Base-by-base conservation (phyloP, 2,329 filamentous ascomycete species). In the Microdochium paspali region DNA sequence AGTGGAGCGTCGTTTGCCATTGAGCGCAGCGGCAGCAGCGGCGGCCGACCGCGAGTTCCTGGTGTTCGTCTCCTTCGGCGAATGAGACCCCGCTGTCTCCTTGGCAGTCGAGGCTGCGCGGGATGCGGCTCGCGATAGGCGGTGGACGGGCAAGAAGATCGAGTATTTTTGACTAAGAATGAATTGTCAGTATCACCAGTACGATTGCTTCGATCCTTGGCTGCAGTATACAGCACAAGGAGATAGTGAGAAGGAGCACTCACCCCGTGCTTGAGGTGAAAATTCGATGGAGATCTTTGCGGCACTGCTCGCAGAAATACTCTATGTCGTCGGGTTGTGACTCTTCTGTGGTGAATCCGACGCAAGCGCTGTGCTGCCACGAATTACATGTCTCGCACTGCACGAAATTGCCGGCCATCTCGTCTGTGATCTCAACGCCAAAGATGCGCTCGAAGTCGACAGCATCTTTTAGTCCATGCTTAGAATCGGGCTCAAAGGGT, bases 351-450 rank as follows among this genome's bases (percentile, higher is more conserved):
- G 95, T 90, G 60, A 98, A 95, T 51, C 93, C 91, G 50, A 98
- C 91, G 62, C 93, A 98, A 51, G 90, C 91, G 59, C 93, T 93
- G 64, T 98, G 93, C 66, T 98, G 93, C 93, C 91, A 98, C 53
- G 97, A 93, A 64, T 95, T 94, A 74, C 93, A 98, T 54, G 87
- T 76, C 68, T 97, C 93, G 77, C 93, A 98, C 72, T 97, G 91
- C 55, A 98, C 90, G 68, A 96, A 98, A 67, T 97, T 85, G 46
- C 90, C 91, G 42, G 91, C 93, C 55, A 91, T 77, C 54, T 97
- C 91, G 59, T 95, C 90, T 26, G 83, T 80, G 53, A 88, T 74
- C 53, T 82, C 70, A 69, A 82, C 69, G 64, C 74, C 66, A 65
- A 76, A 67, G 69, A 81, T 69, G 63, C 76, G 67, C 57, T 82